Evolutionary conservation across 2,329 filamentous ascomycete genomes (phyloP).

Genomic region (Trichoderma harzianum): DNA sequence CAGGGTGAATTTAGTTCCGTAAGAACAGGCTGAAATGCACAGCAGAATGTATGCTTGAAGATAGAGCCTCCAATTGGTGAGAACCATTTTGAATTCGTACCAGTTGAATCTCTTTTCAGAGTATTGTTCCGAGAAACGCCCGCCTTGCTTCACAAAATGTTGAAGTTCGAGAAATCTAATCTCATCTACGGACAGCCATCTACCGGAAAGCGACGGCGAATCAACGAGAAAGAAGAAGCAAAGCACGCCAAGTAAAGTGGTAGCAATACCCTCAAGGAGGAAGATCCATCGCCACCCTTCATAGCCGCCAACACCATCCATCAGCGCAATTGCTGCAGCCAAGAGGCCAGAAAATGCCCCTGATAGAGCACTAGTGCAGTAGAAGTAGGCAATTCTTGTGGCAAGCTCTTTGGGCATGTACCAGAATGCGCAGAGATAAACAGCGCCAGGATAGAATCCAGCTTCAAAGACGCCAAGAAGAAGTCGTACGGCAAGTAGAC

Average conservation of each 20-base stretch:
- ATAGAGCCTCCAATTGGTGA: slow-evolving; percentile 12
- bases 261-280: slow-evolving; percentile 69
- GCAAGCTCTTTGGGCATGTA: slow-evolving; percentile 85
- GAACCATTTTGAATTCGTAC: slow-evolving; percentile 4
- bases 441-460: slow-evolving; percentile 61
- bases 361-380: slow-evolving; percentile 73
- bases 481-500: slow-evolving; percentile 75
- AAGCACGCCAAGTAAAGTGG: slow-evolving; percentile 56
- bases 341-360: slow-evolving; percentile 84
- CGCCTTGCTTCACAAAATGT: slow-evolving; percentile 30
- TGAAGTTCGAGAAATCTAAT: slow-evolving; percentile 31
- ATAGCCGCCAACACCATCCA: slow-evolving; percentile 70
- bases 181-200: slow-evolving; percentile 37
- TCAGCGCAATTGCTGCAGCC: slow-evolving; percentile 80
- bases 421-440: slow-evolving; percentile 81
- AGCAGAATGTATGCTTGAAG: neutral
- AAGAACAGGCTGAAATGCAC: slow-evolving; percentile 16
- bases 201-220: slow-evolving; percentile 52
- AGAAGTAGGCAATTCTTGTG: slow-evolving; percentile 93
- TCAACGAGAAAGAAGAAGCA: slow-evolving; percentile 69
- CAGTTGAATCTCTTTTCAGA: slow-evolving; percentile 18
- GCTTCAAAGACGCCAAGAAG: slow-evolving; percentile 64
- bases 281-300: slow-evolving; percentile 76
- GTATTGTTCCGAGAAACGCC: slow-evolving; percentile 24
- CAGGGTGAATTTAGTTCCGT: slow-evolving; percentile 25